Evolutionary conservation across 2,329 filamentous ascomycete genomes (phyloP).

Genomic region (Hypoxylon sp.): DNA sequence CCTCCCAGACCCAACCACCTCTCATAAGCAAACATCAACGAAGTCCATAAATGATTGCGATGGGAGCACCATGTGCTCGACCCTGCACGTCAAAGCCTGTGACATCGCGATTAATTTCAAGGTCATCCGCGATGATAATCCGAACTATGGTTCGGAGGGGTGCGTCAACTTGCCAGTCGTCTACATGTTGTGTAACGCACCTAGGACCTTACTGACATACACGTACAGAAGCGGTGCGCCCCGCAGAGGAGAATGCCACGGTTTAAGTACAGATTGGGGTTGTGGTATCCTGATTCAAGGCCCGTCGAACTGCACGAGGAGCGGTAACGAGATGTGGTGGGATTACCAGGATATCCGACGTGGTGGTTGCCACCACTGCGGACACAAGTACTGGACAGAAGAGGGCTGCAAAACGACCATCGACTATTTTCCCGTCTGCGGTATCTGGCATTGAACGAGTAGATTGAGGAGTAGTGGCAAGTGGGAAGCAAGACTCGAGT

Average conservation of each 20-base stretch:
- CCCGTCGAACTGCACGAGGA: conserved; percentile 3
- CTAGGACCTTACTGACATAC: conserved; percentile 5
- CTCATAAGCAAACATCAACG: neutral
- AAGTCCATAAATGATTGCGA: conserved; percentile 20
- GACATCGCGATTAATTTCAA: conserved; percentile 23
- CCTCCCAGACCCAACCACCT: neutral
- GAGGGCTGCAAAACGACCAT: conserved; percentile 28
- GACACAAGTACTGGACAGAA: conserved; percentile 30
- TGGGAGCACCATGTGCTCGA: conserved; percentile 33
- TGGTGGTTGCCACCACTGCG: conserved; percentile 32
- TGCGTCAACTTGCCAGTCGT: conserved; percentile 6
- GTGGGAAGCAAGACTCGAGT: neutral
- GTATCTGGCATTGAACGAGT: conserved; percentile 5
- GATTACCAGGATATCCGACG: conserved; percentile 35
- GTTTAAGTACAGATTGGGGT: conserved; percentile 22
- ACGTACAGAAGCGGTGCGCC: conserved; percentile 24
- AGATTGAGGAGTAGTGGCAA: neutral
- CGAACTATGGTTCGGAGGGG: conserved; percentile 32
- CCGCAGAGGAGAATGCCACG: conserved; percentile 23
- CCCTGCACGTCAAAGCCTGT: conserved; percentile 22
- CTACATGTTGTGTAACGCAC: neutral
- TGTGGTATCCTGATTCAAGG: conserved; percentile 33
- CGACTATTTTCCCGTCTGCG: conserved; percentile 28
- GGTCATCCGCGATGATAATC: conserved; percentile 22
- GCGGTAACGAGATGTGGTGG: conserved; percentile 37